Conservation (phyloP, 2,329 filamentous ascomycete genomes). For the Aspergillus ruber region DNA sequence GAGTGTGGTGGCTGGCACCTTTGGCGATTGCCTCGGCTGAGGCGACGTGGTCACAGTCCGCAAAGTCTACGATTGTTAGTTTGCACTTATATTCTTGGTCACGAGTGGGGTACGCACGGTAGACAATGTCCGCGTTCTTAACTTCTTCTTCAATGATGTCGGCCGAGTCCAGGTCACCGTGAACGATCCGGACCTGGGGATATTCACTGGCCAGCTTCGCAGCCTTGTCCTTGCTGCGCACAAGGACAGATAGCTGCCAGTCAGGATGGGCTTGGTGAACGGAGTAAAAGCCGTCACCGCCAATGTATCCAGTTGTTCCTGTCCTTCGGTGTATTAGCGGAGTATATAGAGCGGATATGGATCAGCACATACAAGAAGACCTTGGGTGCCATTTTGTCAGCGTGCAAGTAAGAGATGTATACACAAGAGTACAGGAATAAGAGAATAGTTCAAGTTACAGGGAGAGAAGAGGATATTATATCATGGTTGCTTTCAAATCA, state of each 20-base stretch:
- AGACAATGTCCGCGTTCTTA: constrained; percentile 43
- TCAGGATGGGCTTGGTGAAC: constrained; percentile 42
- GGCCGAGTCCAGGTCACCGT: constrained; percentile 38
- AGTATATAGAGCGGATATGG: not conserved
- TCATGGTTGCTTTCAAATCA: constrained; percentile 4
- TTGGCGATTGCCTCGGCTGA: constrained; percentile 37
- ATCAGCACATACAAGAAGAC: constrained; percentile 26
- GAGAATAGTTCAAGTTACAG: not conserved
- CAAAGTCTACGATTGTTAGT: constrained; percentile 25
- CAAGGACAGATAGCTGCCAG: constrained; percentile 40
- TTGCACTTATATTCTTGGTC: no score
- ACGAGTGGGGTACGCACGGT: constrained; percentile 27
- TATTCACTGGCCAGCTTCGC: constrained; percentile 33
- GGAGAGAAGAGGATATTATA: not conserved
- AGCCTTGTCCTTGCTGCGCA: constrained; percentile 41
- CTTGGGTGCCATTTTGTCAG: constrained; percentile 23
- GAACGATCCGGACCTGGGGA: constrained; percentile 36
- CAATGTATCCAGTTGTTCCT: constrained; percentile 49
- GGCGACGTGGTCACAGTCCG: constrained; percentile 39
- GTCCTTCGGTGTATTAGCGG: constrained; percentile 31
- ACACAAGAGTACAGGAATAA: not conserved
- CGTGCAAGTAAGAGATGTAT: not conserved
- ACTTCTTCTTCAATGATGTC: constrained; percentile 38
- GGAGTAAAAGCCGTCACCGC: constrained; percentile 46
- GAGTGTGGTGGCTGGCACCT: constrained; percentile 30